Evolutionary conservation across 164 flowering plant species (phyloP).

Genomic region (Piper longum): DNA sequence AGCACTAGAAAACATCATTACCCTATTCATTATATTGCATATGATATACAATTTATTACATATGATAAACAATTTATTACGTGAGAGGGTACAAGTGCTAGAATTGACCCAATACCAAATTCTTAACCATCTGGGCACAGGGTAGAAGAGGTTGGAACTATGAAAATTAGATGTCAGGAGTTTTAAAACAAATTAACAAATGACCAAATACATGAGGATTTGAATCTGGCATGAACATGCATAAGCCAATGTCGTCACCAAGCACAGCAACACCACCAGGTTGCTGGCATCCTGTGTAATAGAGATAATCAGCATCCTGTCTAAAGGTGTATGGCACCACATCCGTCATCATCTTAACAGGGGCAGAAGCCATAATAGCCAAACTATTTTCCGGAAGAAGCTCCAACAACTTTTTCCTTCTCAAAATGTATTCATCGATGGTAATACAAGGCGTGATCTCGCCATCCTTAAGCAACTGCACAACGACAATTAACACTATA

Average conservation of each 20-base stretch:
- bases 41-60: no score
- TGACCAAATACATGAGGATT: constrained; percentile 39
- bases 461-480: constrained; percentile 60
- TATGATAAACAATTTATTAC: no score
- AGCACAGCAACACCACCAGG: constrained; percentile 93
- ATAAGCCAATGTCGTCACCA: constrained; percentile 72
- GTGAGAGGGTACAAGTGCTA: no score
- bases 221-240: constrained; percentile 97
- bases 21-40: no score
- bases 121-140: neutral
- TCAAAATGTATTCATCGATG: constrained; percentile 49
- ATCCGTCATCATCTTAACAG: constrained; percentile 96
- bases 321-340: constrained; percentile 85
- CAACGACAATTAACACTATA: neutral
- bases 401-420: constrained; percentile 63
- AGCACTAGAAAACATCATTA: no score
- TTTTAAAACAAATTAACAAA: neutral
- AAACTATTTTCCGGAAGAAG: constrained; percentile 70
- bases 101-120: neutral
- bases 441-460: constrained; percentile 82
- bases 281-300: constrained; percentile 89
- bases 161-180: neutral
- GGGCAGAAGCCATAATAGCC: constrained; percentile 85
- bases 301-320: constrained; percentile 82
- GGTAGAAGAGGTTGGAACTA: no score